Percentiles rank a stretch among this genome's conserved stretches.
Evolutionary conservation across 768 basidiomycete species (phyloP).

Genomic region (Xerocomellus amylosporus): DNA sequence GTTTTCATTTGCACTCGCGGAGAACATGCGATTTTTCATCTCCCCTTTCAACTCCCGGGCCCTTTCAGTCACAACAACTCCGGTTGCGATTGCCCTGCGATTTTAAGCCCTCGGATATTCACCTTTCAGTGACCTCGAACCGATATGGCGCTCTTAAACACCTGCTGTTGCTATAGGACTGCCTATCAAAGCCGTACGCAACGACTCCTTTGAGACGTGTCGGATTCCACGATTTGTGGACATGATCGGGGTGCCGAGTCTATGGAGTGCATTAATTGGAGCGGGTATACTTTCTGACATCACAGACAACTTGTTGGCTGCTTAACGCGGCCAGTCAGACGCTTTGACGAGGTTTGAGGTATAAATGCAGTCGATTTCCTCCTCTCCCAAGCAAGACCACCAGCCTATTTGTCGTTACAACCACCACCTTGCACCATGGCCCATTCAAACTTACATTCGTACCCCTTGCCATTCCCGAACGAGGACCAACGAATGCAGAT

Average conservation of each 20-base stretch:
- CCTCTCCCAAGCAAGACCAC: not conserved
- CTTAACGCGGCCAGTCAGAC: not conserved
- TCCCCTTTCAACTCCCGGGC: slow-evolving; percentile 5
- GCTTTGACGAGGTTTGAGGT: slow-evolving; percentile 18
- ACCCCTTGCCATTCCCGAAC: slow-evolving; percentile 23
- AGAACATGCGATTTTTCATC: not conserved
- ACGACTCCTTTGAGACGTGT: not conserved
- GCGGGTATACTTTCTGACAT: not conserved
- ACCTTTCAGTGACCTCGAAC: not conserved
- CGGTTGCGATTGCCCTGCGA: not conserved
- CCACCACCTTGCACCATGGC: slow-evolving; percentile 17
- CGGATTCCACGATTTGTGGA: slow-evolving; percentile 7
- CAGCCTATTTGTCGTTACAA: not conserved
- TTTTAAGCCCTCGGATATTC: not conserved
- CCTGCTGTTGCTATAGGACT: slow-evolving; percentile 3
- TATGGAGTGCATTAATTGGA: not conserved
- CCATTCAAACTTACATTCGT: slow-evolving; percentile 8
- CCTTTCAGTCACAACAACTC: slow-evolving; percentile 3
- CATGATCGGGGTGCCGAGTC: slow-evolving; percentile 1
- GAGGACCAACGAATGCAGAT: slow-evolving; percentile 14
- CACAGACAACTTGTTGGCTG: slow-evolving; percentile 1
- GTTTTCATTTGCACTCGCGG: slow-evolving; percentile 1
- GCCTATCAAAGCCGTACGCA: not conserved
- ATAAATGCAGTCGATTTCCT: slow-evolving; percentile 18
- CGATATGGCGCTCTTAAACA: not conserved